Evolutionary conservation across 495 filamentous ascomycete species (phyloP).

Genomic region (Talaromyces adpressus): DNA sequence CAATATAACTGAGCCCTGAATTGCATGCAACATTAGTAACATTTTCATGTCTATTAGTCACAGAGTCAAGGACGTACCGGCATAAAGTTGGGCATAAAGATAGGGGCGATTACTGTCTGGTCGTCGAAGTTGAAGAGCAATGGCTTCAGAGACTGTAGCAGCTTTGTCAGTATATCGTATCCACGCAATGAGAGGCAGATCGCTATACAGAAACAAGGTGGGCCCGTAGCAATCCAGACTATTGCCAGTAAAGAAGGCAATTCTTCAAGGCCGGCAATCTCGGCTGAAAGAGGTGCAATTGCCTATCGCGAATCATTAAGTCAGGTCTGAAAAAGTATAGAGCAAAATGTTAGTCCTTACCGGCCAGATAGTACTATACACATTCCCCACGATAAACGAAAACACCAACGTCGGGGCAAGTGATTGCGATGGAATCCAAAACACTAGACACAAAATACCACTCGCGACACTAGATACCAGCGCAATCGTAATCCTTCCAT

Average conservation of each 20-base stretch:
- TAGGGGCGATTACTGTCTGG: neutral
- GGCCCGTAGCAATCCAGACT: neutral
- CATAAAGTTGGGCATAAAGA: neutral
- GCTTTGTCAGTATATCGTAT: too few relatives aligned
- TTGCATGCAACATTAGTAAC: neutral
- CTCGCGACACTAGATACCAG: slow-evolving; percentile 50
- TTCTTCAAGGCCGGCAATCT: neutral
- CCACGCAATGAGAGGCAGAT: too few relatives aligned
- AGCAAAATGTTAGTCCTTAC: neutral
- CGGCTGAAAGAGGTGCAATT: neutral
- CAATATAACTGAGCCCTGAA: neutral
- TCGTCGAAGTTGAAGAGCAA: neutral
- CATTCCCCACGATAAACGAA: neutral
- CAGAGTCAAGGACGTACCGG: neutral
- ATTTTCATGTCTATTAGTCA: neutral
- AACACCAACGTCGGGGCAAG: neutral
- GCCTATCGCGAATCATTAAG: neutral
- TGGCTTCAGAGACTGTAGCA: neutral
- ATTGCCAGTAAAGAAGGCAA: neutral
- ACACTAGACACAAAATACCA: slow-evolving; percentile 52
- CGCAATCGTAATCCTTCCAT: slow-evolving; percentile 65
- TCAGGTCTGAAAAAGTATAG: neutral
- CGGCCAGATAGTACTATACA: neutral
- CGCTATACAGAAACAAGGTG: neutral
- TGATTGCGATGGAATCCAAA: slow-evolving; percentile 53